Evolutionary conservation across 306 rosid genomes (phyloP), one percentile per base, ranked within the genome.

Genomic region (Cicer judaicum): DNA sequence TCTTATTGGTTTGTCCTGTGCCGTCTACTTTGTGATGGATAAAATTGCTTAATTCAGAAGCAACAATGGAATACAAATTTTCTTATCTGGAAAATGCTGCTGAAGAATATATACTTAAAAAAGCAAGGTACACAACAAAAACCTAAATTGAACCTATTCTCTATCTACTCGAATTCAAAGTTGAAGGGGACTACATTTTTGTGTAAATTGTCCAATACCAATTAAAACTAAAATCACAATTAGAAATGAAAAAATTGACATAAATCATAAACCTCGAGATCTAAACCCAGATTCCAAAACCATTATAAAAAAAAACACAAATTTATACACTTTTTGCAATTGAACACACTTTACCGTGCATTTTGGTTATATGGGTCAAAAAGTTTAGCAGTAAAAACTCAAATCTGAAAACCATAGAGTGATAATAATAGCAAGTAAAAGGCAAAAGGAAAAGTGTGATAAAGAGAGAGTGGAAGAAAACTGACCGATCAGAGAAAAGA

Each of bases 401-500:
- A 84, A 81, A 81, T 78, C 78, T 59, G 16, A 63, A 57, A 39
- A 72, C 13, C 73, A 44, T 13, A 65, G 81, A 52, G 48, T 43
- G 52, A 77, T 56, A 49, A n/a, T 15, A 70, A n/a, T 15, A 70
- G 36, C 66, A 71, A 34, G 8, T 16, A 82, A 60, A 49, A 21
- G 8, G 56, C 15, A 66, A 44, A 69, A 53, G 21, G 38, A 53
- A 24, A 24, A 24, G 21, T 24, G 50, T 43, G 77, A 36, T 42
- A 75, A 69, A 75, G 77, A 49, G 3, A 24, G 34, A 81, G 79
- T 9, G 48, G 55, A 9, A 49, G 50, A 73, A 8, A 73, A 78
- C 91, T 88, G 76, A 92, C 89, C 88, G 86, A 88, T 81, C 85
- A 75, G 41, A 63, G 54, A 10, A 74, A 76, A 80, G 76, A 56